Percentiles rank a stretch among this genome's conserved stretches.
These are phyloP conservation scores for Pestalotiopsis sp. DNA, from an alignment of 2,329 filamentous ascomycete species.

Conservation along the genomic window DNA sequence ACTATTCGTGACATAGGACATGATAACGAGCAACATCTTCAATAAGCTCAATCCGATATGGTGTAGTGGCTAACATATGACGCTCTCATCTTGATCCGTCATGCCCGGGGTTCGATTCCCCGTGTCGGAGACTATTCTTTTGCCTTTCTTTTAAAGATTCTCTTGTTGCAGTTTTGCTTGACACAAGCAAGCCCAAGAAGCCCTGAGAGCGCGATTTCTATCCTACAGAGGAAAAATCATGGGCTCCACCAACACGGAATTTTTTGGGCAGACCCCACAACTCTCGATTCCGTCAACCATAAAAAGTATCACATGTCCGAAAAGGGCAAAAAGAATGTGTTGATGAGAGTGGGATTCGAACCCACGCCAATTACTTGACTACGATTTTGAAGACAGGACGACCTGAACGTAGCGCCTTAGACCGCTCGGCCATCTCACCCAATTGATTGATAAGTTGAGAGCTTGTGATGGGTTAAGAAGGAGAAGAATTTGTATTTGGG, in stretches of 20 bases:
- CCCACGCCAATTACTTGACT: neutral
- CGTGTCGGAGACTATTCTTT: slow-evolving; percentile 23
- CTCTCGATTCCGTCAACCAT: neutral
- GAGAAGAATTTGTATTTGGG: neutral
- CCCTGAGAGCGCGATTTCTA: neutral
- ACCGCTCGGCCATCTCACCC: neutral
- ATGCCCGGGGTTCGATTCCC: slow-evolving; percentile 33
- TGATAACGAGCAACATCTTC: too few species aligned
- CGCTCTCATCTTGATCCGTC: slow-evolving; percentile 32
- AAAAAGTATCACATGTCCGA: neutral
- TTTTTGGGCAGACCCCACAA: neutral
- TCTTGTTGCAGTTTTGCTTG: neutral
- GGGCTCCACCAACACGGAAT: neutral
- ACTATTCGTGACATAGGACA: neutral
- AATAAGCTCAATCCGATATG: slow-evolving; percentile 31
- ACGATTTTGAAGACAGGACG: neutral
- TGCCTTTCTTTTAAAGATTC: neutral
- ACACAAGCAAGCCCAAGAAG: neutral
- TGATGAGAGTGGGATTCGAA: neutral
- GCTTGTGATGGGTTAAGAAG: neutral
- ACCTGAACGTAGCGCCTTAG: neutral
- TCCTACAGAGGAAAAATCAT: neutral
- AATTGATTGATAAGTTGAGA: neutral
- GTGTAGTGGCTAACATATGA: slow-evolving; percentile 39
- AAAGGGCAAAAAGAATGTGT: neutral